Base-by-base conservation (phyloP, 345 rosid genomes). In the Eutrema japonicum region DNA sequence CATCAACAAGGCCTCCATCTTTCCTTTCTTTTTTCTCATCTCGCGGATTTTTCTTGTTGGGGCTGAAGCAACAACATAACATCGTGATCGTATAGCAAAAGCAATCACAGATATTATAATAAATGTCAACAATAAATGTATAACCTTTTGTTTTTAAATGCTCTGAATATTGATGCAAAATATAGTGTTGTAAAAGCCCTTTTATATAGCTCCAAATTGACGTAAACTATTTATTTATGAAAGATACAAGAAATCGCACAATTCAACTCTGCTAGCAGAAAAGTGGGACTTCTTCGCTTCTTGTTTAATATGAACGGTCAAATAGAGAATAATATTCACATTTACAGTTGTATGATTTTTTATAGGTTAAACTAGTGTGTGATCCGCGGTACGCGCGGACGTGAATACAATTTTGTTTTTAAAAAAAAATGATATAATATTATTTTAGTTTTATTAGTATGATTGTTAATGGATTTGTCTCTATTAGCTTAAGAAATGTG, bases 1-100 rank as follows among this genome's bases (percentile, higher is more conserved):
- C 13, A 50, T 50, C 58, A 68, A 68, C 64, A 68, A 68, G 32
- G 10, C 46, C 73, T 69, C 73, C 74, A 72, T 72, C 70, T 54
- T 64, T 64, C 56, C 63, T 63, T 43, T 40, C 70, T 41, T 26
- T 73, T 55, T 54, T 73, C 47, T 7, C 58, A 55, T 64, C 66
- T 57, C 9, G 38, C 4, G 37, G 53, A 38, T 74, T 57, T 42
- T 74, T 66, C 61, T 74, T 66, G 46, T 57, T 56, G 38, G 36
- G 52, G 3, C 65, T 29, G 43, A 54, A n/a, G 30, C 43, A 66
- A 38, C 72, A 74, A 66, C 78, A 56, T 12, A 74, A 57, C 5
- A 73, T 73, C 10, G 70, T 72, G 70, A 56, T 56, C 58, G 47
- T n/a, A 10, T 60, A 52, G 35, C 50, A 56, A 56, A 56, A 10